Evolutionary conservation across 1,284 basidiomycete species (phyloP), one percentile per base, ranked within the genome.

Genomic region (Pyrrhoderma noxium): DNA sequence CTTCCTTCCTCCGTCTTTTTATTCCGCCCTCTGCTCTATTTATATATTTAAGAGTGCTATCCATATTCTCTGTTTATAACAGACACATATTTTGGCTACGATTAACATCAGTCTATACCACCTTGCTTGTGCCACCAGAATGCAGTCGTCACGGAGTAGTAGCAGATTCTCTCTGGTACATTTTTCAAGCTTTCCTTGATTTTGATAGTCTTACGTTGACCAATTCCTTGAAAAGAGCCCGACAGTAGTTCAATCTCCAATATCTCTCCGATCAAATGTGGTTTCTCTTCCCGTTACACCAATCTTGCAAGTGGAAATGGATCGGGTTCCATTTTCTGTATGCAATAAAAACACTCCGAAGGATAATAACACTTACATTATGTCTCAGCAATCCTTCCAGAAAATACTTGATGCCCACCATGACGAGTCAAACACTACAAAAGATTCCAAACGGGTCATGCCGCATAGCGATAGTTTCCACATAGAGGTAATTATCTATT

Each of bases 211-310:
- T 5, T 5, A 31, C 27, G 27, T 11, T 31, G n/a, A n/a, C n/a
- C n/a, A n/a, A n/a, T n/a, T n/a, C n/a, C n/a, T n/a, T n/a, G n/a
- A n/a, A 25, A 13, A 55, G 49, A 55, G 53, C 34, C 49, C 53
- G 11, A 51, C 53, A 11, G 36, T 55, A 18, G 46, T 51, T 16
- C 53, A 55, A 36, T 51, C 53, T 1, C 53, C 53, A 19, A 31
- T 22, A n/a, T 51, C 49, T 23, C 44, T 45, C 34, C 7, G 45
- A 8, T 50, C 49, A 3, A 9, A 21, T n/a, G 37, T 18, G 18
- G 16, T 36, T 23, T 51, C 49, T 14, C 47, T 36, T 31, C 49
- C 53, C 7, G n/a, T 43, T 21, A 55, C 53, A 18, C 53, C 53
- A 3, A 38, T 44, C 13, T 31, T 51, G 39, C 31, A 47, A 21